Evolutionary conservation across 2,329 filamentous ascomycete species (phyloP).

Genomic region (Xylariaceae sp.): DNA sequence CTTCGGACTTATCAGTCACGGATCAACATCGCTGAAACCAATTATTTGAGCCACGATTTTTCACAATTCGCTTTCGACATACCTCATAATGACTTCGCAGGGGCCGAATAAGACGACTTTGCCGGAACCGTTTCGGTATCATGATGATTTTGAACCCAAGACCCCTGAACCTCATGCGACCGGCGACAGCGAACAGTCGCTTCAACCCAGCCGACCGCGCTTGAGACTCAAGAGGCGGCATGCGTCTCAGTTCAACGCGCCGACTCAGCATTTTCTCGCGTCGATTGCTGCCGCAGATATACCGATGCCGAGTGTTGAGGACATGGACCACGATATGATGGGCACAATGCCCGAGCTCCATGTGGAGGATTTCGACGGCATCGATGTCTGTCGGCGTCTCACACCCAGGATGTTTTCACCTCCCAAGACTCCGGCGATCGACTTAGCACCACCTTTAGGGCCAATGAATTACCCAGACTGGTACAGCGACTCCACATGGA

Average conservation of each 20-base stretch:
- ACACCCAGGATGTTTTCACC: conserved; percentile 44
- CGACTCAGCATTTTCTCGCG: conserved; percentile 61
- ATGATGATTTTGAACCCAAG: conserved; percentile 37
- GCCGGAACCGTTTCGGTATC: conserved; percentile 39
- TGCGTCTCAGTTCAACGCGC: conserved; percentile 48
- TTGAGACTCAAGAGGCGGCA: conserved; percentile 53
- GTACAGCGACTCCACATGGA: conserved; percentile 53
- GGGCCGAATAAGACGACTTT: conserved; percentile 42
- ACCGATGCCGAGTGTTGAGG: conserved; percentile 60
- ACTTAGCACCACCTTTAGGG: conserved; percentile 39
- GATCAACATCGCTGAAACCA: conserved; percentile 11
- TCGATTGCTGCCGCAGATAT: conserved; percentile 61
- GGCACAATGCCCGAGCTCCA: conserved; percentile 35
- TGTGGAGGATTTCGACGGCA: conserved; percentile 32
- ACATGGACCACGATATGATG: conserved; percentile 42
- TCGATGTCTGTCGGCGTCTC: conserved; percentile 32
- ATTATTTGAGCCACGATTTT: conserved; percentile 2
- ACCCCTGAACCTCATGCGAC: conserved; percentile 48
- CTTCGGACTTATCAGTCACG: conserved; percentile 9
- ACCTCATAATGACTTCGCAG: conserved; percentile 38
- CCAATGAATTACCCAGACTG: conserved; percentile 52
- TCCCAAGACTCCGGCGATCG: conserved; percentile 55
- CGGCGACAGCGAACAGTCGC: conserved; percentile 36
- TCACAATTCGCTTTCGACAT: conserved; percentile 2
- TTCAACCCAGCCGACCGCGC: conserved; percentile 46